phyloP scores from a whole-genome alignment of 1,284 basidiomycete species.

The Pascua guehoae region DNA sequence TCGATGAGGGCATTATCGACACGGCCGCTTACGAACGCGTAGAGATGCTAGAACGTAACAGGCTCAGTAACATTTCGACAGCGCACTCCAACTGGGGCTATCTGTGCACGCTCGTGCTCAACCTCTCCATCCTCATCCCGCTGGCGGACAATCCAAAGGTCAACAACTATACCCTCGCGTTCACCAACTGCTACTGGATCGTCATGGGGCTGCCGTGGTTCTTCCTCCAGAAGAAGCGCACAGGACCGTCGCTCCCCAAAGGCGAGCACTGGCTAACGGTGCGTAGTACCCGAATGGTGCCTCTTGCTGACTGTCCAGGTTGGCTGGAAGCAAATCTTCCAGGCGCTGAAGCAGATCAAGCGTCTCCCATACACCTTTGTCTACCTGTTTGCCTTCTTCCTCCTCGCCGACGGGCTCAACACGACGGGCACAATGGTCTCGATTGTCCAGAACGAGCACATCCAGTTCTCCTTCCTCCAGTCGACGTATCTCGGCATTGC shows the following conservation, averaged over 20 bases:
- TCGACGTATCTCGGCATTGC: conserved; percentile 71
- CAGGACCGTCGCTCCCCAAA: conserved; percentile 67
- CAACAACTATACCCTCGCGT: conserved; percentile 53
- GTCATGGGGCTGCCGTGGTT: conserved; percentile 77
- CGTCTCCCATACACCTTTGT: conserved; percentile 60
- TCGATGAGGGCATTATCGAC: conserved; percentile 58
- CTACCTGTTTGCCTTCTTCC: conserved; percentile 70
- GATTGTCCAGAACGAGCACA: conserved; percentile 66
- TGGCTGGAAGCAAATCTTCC: conserved; percentile 80
- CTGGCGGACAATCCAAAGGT: conserved; percentile 60
- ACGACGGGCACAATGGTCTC: conserved; percentile 22
- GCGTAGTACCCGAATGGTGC: neutral
- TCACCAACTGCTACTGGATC: conserved; percentile 69
- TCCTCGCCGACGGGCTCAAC: conserved; percentile 53
- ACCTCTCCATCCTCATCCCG: conserved; percentile 69
- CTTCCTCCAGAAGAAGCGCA: conserved; percentile 69
- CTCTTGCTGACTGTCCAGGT: too few species aligned
- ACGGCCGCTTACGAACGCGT: conserved; percentile 66
- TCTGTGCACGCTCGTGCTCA: conserved; percentile 62
- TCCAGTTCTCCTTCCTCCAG: conserved; percentile 66
- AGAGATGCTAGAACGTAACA: conserved; percentile 76
- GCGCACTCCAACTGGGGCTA: conserved; percentile 69
- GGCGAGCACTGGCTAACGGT: conserved; percentile 68
- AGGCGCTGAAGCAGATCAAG: conserved; percentile 64
- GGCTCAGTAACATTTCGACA: conserved; percentile 76